These are phyloP conservation scores for Alternaria sp. DNA, from an alignment of 2,329 filamentous ascomycete species.

Conservation along the genomic window DNA sequence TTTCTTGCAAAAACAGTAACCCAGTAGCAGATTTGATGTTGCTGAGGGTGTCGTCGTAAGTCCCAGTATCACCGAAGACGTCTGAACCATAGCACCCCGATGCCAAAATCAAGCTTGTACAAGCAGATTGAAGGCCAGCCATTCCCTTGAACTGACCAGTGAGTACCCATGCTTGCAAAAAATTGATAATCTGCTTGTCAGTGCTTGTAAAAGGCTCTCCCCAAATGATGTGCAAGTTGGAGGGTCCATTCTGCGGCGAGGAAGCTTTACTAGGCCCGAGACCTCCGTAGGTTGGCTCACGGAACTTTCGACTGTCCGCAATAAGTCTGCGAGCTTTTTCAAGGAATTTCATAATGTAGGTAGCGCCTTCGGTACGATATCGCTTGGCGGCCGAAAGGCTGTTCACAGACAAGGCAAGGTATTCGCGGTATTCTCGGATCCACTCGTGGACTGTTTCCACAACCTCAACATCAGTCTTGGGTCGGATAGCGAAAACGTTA, in stretches of 20 bases:
- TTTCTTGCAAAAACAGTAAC: slow-evolving; percentile 77
- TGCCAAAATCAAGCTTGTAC: slow-evolving; percentile 69
- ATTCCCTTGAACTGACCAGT: slow-evolving; percentile 37
- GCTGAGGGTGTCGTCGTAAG: slow-evolving; percentile 1
- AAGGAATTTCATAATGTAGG: slow-evolving; percentile 52
- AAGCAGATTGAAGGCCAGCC: slow-evolving; percentile 67
- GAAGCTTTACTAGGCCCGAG: slow-evolving; percentile 52
- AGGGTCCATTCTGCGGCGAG: slow-evolving; percentile 28
- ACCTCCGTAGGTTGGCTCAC: slow-evolving; percentile 45
- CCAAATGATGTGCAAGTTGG: slow-evolving; percentile 27
- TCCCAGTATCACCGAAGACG: slow-evolving; percentile 30
- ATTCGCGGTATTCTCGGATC: slow-evolving; percentile 64
- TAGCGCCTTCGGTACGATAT: slow-evolving; percentile 29
- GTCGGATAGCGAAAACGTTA: slow-evolving; percentile 69
- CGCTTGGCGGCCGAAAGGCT: background rate
- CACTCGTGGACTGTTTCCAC: slow-evolving; percentile 62
- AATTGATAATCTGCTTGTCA: slow-evolving; percentile 68
- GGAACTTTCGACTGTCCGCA: slow-evolving; percentile 50
- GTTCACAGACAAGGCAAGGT: slow-evolving; percentile 46
- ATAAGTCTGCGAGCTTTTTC: slow-evolving; percentile 54
- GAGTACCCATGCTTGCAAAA: slow-evolving; percentile 71
- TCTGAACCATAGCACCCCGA: slow-evolving; percentile 66
- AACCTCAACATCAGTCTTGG: slow-evolving; percentile 62
- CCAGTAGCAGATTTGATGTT: slow-evolving; percentile 49
- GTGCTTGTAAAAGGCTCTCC: slow-evolving; percentile 57